Evolutionary conservation across 176 grass and related monocot species (phyloP).

Genomic region (Rhynchospora tenuis): DNA sequence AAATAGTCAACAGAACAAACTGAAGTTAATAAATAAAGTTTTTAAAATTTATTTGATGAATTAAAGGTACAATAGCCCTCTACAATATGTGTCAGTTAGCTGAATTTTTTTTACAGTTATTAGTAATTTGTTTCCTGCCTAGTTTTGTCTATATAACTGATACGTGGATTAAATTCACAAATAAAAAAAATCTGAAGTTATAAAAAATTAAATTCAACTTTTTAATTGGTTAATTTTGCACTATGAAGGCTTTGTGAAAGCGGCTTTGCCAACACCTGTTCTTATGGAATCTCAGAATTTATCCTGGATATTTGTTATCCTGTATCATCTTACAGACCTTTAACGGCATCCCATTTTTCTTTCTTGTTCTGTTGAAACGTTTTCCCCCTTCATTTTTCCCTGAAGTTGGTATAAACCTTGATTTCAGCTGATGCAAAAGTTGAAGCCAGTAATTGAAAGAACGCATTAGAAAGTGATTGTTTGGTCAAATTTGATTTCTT

Average conservation of each 20-base stretch:
- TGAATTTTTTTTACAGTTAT: not conserved
- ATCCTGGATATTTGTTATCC: not conserved
- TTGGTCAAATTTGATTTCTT: conserved; percentile 1
- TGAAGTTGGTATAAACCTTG: not conserved
- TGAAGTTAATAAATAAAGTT: not conserved
- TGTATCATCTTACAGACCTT: not conserved
- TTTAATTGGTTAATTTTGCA: not conserved
- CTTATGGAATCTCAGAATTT: not conserved
- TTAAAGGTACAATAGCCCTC: not conserved
- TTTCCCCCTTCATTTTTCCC: not conserved
- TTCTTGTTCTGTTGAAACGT: not conserved
- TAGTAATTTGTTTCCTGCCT: not conserved
- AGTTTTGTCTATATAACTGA: not conserved
- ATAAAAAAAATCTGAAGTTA: conserved; percentile 2
- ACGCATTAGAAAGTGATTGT: conserved; percentile 1
- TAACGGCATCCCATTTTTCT: not conserved
- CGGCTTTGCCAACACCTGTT: not conserved
- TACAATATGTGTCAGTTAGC: not conserved
- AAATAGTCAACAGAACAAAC: not conserved
- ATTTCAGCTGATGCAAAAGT: conserved; percentile 7
- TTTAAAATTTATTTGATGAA: not conserved
- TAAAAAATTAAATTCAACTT: not conserved
- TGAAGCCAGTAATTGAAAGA: not conserved
- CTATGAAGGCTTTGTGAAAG: not conserved
- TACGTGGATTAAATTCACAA: not conserved